Evolutionary conservation across 768 basidiomycete genomes (phyloP), one percentile per base, ranked within the genome.

Genomic region (Calvatia gigantea): DNA sequence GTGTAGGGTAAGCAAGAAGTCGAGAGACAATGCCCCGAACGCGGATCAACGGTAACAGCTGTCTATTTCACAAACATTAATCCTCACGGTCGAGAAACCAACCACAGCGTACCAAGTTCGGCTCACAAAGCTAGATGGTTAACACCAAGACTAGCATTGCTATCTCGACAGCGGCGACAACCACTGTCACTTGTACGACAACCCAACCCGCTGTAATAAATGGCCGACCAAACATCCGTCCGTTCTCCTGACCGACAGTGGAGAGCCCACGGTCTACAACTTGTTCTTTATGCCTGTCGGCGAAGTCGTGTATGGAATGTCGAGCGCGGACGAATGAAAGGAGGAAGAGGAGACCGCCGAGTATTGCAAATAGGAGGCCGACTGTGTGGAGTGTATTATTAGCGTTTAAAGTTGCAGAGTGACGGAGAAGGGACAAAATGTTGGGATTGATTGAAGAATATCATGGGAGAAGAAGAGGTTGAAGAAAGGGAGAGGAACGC

Each of bases 131-230:
- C 9, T 42, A 28, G 11, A 38, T 39, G 17, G 54, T 67, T 50
- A 89, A 60, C 31, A 93, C 74, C 42, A 93, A 73, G 1, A 81
- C 78, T 6, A 93, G 70, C 39, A 93, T 70, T 0, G 75, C 81
- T 39, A 91, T 68, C 62, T 92, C 89, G 15, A 88, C 79, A 0
- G 72, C 71, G 1, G 80, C 78, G 0, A 91, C 88, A 2, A 89
- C 71, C 12, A 73, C 62, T 0, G 84, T 75, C 6, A 92, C 80
- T 11, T 77, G 71, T 2, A 88, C 55, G 4, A 90, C 81, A 51
- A 86, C 81, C 77, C 86, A 81, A n/a, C 92, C 92, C 5, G 90
- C 87, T 0, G 91, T 91, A 15, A 85, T 67, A 64, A 93, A 93
- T 1, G 89, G 88, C 11, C 87, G 75, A 0, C 91, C 92, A 63